Evolutionary conservation across 2,329 filamentous ascomycete species (phyloP).

Genomic region (Ophiognomonia clavigignenti-juglandacearum): DNA sequence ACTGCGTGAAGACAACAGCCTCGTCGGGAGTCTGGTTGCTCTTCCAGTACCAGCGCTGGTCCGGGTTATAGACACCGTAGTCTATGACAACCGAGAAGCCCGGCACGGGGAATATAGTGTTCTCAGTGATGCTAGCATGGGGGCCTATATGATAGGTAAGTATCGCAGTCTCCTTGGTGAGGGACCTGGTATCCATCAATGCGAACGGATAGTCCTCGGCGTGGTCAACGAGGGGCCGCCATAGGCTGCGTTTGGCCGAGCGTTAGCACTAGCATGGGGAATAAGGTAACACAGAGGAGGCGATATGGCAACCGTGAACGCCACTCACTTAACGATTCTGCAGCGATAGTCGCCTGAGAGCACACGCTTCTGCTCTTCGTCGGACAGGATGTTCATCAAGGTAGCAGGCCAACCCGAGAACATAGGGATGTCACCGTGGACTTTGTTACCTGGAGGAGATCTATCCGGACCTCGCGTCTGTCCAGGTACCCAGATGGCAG

Average conservation of each 20-base stretch:
- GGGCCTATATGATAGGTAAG: too few relatives aligned
- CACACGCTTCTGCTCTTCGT: background rate
- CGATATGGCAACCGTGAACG: too few relatives aligned
- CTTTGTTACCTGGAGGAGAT: background rate
- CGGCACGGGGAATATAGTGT: background rate
- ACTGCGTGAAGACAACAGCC: background rate
- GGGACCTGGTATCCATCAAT: background rate
- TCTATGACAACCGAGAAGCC: background rate
- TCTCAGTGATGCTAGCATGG: background rate
- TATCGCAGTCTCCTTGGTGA: too few relatives aligned
- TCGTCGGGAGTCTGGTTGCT: background rate
- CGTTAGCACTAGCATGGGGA: too few relatives aligned
- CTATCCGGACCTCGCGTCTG: background rate
- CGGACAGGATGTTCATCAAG: background rate
- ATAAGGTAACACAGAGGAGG: too few relatives aligned
- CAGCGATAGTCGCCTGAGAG: background rate
- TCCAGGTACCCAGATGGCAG: background rate
- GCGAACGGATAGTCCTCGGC: background rate
- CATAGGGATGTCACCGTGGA: background rate
- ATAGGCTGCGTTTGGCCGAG: background rate
- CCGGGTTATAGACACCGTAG: background rate
- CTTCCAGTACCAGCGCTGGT: background rate
- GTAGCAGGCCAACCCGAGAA: background rate
- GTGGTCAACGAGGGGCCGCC: background rate
- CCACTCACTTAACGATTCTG: background rate